Evolutionary conservation across 441 rosid species (phyloP).

Genomic region (Syzygium syzygioides): DNA sequence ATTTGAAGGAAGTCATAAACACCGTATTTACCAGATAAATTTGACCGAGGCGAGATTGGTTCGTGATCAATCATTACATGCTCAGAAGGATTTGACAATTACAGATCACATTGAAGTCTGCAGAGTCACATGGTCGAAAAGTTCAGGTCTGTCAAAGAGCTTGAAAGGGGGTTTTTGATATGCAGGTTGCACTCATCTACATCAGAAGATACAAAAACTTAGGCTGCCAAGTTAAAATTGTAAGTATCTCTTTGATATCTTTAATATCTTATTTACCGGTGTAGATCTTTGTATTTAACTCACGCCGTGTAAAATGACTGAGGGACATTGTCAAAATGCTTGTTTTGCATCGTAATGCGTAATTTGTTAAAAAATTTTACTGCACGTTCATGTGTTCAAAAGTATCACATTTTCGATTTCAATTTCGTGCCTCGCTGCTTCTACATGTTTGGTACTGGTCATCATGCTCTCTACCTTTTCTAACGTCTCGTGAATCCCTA

Average conservation of each 20-base stretch:
- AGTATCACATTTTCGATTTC: background rate
- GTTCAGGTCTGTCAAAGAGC: background rate
- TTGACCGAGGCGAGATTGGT: background rate
- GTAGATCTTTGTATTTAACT: background rate
- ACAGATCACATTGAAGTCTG: background rate
- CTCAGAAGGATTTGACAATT: background rate
- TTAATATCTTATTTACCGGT: background rate
- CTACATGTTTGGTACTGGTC: background rate
- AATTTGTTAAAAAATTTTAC: background rate
- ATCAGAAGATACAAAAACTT: background rate
- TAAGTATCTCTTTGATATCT: background rate
- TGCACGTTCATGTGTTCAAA: background rate
- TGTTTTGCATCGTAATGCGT: background rate
- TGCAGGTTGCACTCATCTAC: background rate
- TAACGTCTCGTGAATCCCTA: background rate
- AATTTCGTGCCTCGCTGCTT: background rate
- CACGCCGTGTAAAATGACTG: accelerated
- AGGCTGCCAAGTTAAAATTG: background rate
- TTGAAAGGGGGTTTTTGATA: background rate
- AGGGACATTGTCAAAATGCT: background rate
- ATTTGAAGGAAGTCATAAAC: conserved; percentile 64
- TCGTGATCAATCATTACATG: background rate
- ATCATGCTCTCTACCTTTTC: background rate
- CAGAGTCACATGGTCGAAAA: background rate
- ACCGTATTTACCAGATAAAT: conserved; percentile 30